Evolutionary conservation across 805 yeast species (phyloP), one percentile per base, ranked within the genome.

Genomic region (Yueomyces sp.): DNA sequence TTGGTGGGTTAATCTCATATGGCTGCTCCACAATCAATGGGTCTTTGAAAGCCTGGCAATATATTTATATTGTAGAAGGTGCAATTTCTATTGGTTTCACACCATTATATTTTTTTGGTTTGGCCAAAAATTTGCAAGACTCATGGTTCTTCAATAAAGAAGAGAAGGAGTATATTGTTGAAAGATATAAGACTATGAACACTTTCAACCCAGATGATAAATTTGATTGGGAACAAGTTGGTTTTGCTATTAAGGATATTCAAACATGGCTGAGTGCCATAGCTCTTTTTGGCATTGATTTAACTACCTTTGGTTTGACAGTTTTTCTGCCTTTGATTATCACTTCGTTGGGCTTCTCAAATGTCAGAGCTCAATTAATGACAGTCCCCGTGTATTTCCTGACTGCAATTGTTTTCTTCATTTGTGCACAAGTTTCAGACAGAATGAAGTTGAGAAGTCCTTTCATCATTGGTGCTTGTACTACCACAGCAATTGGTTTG

Each of bases 311-410:
- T 44, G 69, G 69, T 39, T 57, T 62, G 45, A 49, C 58, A 36
- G 81, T 76, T 70, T 49, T 63, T 54, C 34, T 67, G 52, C 69
- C 69, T 46, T 62, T 65, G 32, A 55, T 62, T 45, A 49, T 53
- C 42, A 43, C 57, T 38, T 46, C 64, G 45, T 46, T 62, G 59
- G 60, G 68, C 48, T 51, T 79, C 66, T 71, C 85, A 2, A 79
- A 85, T 3, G 81, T 77, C 53, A 67, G 73, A 44, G 90, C 94
- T 7, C 86, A 86, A 60, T 73, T 81, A 44, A 80, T 79, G 63
- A 81, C 94, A 0, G 84, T 86, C 41, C 87, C 85, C 51, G 94
- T 95, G 26, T 86, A 94, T 88, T 68, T 84, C 38, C 64, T 72
- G 30, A 84, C 94, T 0, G 81, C 85, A 55, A 86, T 81, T 4